Percentiles rank a stretch among this genome's conserved stretches.
phyloP scores from a whole-genome alignment of 352 stramenopile genomes.

The Globisporangium perplexum region DNA sequence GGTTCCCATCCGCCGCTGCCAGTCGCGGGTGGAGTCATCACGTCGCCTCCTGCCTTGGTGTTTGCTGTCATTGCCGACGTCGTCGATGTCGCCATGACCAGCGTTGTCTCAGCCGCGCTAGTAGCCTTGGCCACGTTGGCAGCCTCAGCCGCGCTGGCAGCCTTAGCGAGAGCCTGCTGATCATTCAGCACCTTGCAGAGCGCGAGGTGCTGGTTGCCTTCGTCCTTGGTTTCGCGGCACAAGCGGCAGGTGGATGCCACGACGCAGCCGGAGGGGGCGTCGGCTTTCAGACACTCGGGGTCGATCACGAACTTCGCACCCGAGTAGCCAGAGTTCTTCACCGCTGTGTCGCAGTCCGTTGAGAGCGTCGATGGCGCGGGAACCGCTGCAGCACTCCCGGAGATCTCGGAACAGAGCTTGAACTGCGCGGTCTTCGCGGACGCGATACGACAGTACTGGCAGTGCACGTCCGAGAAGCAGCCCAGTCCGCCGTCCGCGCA shows the following conservation, averaged over 20 bases:
- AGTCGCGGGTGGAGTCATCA: background rate
- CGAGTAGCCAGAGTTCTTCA: slow-evolving; percentile 21
- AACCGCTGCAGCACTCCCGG: background rate
- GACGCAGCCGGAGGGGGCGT: slow-evolving; percentile 34
- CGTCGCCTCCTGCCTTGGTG: background rate
- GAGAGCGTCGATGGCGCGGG: slow-evolving; percentile 14
- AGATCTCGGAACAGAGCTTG: slow-evolving; percentile 15
- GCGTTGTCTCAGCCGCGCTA: background rate
- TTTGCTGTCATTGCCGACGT: background rate
- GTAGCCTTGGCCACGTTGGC: background rate
- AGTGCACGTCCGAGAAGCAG: slow-evolving; percentile 20
- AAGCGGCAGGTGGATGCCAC: slow-evolving; percentile 39
- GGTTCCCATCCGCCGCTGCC: no score
- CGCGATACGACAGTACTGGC: slow-evolving; percentile 23
- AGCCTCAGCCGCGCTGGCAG: background rate
- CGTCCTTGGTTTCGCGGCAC: slow-evolving; percentile 51
- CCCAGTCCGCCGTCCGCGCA: slow-evolving; percentile 26
- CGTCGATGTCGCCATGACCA: background rate
- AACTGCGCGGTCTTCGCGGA: slow-evolving; percentile 19
- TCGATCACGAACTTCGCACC: slow-evolving; percentile 33
- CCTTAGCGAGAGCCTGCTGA: background rate
- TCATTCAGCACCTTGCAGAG: slow-evolving; percentile 46
- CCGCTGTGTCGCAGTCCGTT: slow-evolving; percentile 20
- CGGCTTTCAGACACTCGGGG: background rate
- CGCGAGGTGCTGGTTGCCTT: slow-evolving; percentile 47